These are phyloP conservation scores for Syncephalis fuscata DNA, from an alignment of 371 early-diverging fungal species.

Conservation along the genomic window DNA sequence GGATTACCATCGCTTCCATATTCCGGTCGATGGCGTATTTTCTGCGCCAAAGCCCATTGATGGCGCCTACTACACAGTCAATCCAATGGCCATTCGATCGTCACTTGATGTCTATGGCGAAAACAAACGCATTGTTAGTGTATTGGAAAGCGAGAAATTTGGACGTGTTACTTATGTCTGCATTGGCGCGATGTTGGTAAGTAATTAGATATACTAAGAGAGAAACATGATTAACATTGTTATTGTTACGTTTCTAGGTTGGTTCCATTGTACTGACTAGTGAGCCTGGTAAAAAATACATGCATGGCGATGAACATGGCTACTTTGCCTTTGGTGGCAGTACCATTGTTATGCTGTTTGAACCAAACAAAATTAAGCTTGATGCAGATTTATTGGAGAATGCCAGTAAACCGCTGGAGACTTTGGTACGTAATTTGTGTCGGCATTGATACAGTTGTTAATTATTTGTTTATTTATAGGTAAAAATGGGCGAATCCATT, in stretches of 20 bases:
- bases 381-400: conserved; percentile 49
- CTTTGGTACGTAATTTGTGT: conserved; percentile 12
- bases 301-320: conserved; percentile 64
- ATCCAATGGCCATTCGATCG: conserved; percentile 74
- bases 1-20: conserved; percentile 80
- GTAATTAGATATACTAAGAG: no score
- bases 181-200: conserved; percentile 77
- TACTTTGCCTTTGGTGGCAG: conserved; percentile 72
- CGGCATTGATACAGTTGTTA: no score
- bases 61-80: conserved; percentile 70
- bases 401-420: conserved; percentile 26
- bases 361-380: conserved; percentile 34
- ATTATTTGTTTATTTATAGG: no score
- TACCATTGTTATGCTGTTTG: conserved; percentile 57
- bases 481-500: no score
- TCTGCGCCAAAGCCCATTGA: conserved; percentile 32
- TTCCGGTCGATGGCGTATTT: conserved; percentile 58
- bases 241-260: conserved; percentile 6
- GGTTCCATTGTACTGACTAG: conserved; percentile 64
- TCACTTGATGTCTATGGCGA: conserved; percentile 69
- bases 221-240: neutral
- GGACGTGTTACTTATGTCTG: conserved; percentile 55
- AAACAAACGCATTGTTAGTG: conserved; percentile 55
- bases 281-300: conserved; percentile 24
- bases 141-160: conserved; percentile 46